Conservation (phyloP, 202 grass and related monocot species). For the Panicum virgatum region DNA sequence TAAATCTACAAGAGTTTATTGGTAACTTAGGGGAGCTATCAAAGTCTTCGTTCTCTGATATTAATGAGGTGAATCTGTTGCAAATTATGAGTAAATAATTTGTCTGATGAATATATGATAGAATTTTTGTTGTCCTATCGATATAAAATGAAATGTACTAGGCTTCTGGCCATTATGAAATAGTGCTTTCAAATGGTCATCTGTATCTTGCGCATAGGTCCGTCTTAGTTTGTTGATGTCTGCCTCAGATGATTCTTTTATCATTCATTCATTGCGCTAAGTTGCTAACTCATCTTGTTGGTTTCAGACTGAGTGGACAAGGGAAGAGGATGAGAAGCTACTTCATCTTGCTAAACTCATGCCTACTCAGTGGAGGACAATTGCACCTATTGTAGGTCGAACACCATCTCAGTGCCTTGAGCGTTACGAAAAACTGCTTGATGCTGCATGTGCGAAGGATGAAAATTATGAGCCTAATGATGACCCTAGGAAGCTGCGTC, state of each 20-base stretch:
- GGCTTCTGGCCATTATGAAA: neutral
- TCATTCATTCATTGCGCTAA: constrained; percentile 20
- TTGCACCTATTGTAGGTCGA: constrained; percentile 91
- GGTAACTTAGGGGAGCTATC: neutral
- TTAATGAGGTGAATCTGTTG: neutral
- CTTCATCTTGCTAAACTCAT: constrained; percentile 98
- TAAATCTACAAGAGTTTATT: neutral
- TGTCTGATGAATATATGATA: neutral
- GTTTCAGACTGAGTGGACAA: constrained; percentile 91
- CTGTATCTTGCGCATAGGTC: neutral
- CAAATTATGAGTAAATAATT: neutral
- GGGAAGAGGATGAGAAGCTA: constrained; percentile 96
- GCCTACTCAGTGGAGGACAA: constrained; percentile 96
- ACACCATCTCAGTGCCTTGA: constrained; percentile 90
- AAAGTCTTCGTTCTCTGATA: neutral
- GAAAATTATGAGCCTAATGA: constrained; percentile 87
- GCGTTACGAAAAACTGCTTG: constrained; percentile 85
- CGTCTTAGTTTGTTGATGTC: neutral
- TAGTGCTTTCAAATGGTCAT: constrained; percentile 9
- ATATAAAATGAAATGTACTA: neutral
- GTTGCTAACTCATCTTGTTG: constrained; percentile 38
- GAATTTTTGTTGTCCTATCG: neutral
- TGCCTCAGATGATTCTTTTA: neutral
- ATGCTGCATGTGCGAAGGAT: constrained; percentile 85
- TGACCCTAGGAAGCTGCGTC: constrained; percentile 81